These are phyloP conservation scores for Cryptosporidium viatorum DNA, from an alignment of 169 alveolate genomes.

Conservation along the genomic window DNA sequence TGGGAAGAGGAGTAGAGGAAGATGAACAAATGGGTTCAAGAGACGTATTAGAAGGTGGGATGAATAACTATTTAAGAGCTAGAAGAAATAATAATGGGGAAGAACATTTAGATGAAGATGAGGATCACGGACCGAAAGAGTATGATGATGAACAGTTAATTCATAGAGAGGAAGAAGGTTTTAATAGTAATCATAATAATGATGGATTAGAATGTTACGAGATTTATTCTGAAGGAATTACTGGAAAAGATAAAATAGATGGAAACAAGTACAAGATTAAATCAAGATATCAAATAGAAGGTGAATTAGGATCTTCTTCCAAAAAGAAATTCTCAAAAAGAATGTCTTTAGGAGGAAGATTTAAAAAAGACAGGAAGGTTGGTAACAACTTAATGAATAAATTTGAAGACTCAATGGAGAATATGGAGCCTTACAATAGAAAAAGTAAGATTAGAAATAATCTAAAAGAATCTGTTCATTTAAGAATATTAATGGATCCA, in stretches of 20 bases:
- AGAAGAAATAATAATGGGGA: not conserved
- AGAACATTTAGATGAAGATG: not conserved
- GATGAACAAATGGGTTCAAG: not conserved
- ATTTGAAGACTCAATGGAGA: slow-evolving; percentile 2
- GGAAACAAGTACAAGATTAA: not conserved
- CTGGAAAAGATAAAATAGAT: not conserved
- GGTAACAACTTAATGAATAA: not conserved
- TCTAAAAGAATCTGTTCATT: slow-evolving; percentile 17
- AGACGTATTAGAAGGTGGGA: not conserved
- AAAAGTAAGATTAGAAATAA: not conserved
- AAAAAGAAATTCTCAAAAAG: not conserved
- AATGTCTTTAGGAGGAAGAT: slow-evolving; percentile 1
- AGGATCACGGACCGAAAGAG: not conserved
- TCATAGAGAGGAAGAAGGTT: not conserved
- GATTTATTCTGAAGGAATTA: not conserved
- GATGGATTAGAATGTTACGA: not conserved
- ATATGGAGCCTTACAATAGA: not conserved
- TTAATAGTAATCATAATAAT: not conserved
- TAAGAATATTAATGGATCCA: slow-evolving; percentile 78
- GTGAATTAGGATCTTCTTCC: not conserved
- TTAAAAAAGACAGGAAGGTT: not conserved
- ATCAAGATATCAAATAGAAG: not conserved
- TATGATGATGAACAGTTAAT: not conserved
- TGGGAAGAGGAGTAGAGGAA: not conserved
- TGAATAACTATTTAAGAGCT: not conserved